Percentiles rank a stretch among this genome's conserved stretches.
These are phyloP conservation scores for Penicillium maclennaniae DNA, from an alignment of 495 filamentous ascomycete species.

Conservation along the genomic window DNA sequence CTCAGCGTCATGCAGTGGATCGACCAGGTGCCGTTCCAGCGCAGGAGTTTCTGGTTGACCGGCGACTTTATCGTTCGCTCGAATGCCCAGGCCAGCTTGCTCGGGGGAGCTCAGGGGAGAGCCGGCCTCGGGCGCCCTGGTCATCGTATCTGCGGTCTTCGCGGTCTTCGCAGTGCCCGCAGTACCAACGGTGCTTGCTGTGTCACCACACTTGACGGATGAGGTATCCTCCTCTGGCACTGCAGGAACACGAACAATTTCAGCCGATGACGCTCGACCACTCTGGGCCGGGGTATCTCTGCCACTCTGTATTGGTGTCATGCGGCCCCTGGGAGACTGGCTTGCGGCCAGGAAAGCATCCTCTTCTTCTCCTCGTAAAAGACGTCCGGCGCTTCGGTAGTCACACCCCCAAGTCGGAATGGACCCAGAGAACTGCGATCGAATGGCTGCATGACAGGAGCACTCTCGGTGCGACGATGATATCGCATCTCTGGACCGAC, in stretches of 20 bases:
- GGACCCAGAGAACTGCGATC: slow-evolving; percentile 62
- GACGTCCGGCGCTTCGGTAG: slow-evolving; percentile 74
- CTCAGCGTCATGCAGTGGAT: slow-evolving; percentile 14
- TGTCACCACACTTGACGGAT: slow-evolving; percentile 28
- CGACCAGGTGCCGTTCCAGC: neutral
- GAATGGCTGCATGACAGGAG: slow-evolving; percentile 82
- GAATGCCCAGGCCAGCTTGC: slow-evolving; percentile 46
- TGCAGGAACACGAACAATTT: neutral
- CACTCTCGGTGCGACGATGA: slow-evolving; percentile 87
- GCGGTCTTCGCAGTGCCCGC: neutral
- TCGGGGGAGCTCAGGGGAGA: slow-evolving; percentile 18
- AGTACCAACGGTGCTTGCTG: slow-evolving; percentile 2
- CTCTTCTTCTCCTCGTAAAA: slow-evolving; percentile 96
- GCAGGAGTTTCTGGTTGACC: neutral
- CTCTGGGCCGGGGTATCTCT: neutral
- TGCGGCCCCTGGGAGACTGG: slow-evolving; percentile 24
- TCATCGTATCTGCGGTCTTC: slow-evolving; percentile 32
- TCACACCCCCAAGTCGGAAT: slow-evolving; percentile 61
- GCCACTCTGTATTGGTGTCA: neutral
- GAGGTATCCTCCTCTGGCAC: slow-evolving; percentile 3
- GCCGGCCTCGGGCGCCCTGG: slow-evolving; percentile 26
- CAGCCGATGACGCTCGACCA: neutral
- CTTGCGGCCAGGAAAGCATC: slow-evolving; percentile 55
- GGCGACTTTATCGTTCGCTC: slow-evolving; percentile 26
- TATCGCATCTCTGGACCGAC: slow-evolving; percentile 81